Base-by-base conservation (phyloP, 2,329 filamentous ascomycete species). In the Colletotrichum limetticola region DNA sequence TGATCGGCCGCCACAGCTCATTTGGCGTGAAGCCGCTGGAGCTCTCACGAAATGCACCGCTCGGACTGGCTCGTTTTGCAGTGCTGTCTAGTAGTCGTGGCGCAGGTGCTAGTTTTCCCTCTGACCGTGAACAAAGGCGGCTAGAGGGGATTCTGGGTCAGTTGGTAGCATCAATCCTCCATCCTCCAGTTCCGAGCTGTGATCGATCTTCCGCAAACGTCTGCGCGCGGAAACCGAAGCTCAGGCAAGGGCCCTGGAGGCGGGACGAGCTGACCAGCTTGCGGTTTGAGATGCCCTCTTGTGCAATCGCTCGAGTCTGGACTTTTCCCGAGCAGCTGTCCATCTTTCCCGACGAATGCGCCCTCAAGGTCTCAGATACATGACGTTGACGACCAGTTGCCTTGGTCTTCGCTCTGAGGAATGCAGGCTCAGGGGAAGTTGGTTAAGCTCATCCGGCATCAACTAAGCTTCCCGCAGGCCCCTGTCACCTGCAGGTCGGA, bases 371-470 rank as follows among this genome's bases (percentile, higher is more conserved):
- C 11, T 30, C 37, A 58, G 19, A n/a, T 2, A n/a, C 52, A 62
- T 63, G 58, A 68, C 69, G 35, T 68, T 32, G 65, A 42, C 24
- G 19, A 53, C 35, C 42, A n/a, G 19, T 49, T 49, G 8, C 42
- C 14, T 14, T 8, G 46, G 53, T 56, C 53, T 52, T 60, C 56
- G 52, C 11, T 37, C 2, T 19, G 22, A 60, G 59, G 22, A 69
- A 64, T 52, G 46, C 56, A 37, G 53, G 37, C 37, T 35, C 53
- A 59, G 66, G 46, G 32, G 11, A 65, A 26, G 16, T 64, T 24
- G 60, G 65, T 70, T 72, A 72, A 72, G 66, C 71, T 72, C 71
- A 57, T 49, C 55, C 30, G 28, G 9, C 66, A 63, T 63, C 61
- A 53, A 53, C 5, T 55, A 63, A 63, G 61, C 61, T 63, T 37